A percentile compares a stretch with the other conserved stretches of the same genome.
Conservation (phyloP, 352 stramenopile species). For the Salisapilia sapeloensis region DNA sequence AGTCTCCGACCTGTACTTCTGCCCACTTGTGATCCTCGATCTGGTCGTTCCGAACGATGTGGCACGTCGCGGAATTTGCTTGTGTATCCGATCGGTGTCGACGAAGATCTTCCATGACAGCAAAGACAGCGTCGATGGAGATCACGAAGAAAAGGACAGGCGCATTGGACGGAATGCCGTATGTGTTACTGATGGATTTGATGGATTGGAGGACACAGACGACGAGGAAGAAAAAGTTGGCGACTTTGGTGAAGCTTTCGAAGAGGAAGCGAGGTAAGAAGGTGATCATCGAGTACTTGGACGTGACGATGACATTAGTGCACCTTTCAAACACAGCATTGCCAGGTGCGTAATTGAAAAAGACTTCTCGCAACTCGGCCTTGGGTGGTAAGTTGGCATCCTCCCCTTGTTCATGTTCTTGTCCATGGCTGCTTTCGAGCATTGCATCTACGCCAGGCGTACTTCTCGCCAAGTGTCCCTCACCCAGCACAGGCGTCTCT, state of each 20-base stretch:
- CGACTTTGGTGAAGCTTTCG: slow-evolving; percentile 79
- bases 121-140: slow-evolving; percentile 80
- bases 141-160: slow-evolving; percentile 82
- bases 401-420: slow-evolving; percentile 5
- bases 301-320: slow-evolving; percentile 79
- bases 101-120: slow-evolving; percentile 72
- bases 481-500: slow-evolving; percentile 3
- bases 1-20: slow-evolving; percentile 74
- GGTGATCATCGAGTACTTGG: slow-evolving; percentile 78
- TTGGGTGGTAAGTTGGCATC: too few relatives aligned
- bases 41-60: slow-evolving; percentile 44
- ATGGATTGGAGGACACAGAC: slow-evolving; percentile 81
- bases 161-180: slow-evolving; percentile 60
- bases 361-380: slow-evolving; percentile 31
- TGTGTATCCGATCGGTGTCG: slow-evolving; percentile 64
- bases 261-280: slow-evolving; percentile 83
- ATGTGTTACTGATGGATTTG: slow-evolving; percentile 66
- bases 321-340: slow-evolving; percentile 52
- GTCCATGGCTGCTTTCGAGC: slow-evolving; percentile 2
- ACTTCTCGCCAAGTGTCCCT: slow-evolving; percentile 1
- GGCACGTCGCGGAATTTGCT: slow-evolving; percentile 61
- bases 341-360: slow-evolving; percentile 45
- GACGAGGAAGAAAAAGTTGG: slow-evolving; percentile 90
- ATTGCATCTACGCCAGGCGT: slow-evolving; percentile 2
- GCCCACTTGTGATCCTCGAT: slow-evolving; percentile 65